Percentiles rank a stretch among this genome's conserved stretches.
Evolutionary conservation across 176 grass and related monocot species (phyloP).

Genomic region (Carex kokanica): DNA sequence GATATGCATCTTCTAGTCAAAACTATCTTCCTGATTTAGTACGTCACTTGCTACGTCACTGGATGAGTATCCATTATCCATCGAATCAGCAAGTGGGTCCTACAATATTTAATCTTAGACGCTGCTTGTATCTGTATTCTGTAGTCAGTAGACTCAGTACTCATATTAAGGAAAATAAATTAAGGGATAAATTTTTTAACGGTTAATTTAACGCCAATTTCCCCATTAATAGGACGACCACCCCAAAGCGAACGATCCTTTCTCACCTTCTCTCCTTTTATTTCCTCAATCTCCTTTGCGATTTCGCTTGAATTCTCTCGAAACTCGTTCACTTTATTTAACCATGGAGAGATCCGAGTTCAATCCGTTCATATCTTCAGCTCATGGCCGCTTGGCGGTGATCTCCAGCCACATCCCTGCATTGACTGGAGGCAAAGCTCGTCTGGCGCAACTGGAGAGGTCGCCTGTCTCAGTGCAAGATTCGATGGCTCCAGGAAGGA

Average conservation of each 20-base stretch:
- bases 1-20: not conserved
- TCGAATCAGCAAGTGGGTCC: too few species aligned
- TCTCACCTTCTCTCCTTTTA: not conserved
- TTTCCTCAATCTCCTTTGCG: not conserved
- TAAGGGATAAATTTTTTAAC: too few species aligned
- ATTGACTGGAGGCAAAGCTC: not conserved
- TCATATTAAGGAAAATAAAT: not conserved
- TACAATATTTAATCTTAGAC: conserved; percentile 18
- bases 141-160: not conserved
- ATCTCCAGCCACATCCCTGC: conserved; percentile 48
- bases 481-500: conserved; percentile 11
- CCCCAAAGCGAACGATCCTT: not conserved
- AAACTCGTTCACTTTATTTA: not conserved
- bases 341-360: conserved; percentile 46
- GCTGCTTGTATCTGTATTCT: not conserved
- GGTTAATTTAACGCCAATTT: too few species aligned
- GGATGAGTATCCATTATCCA: not conserved
- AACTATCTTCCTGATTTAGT: not conserved
- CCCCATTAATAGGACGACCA: not conserved
- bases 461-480: conserved; percentile 33
- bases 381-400: conserved; percentile 45
- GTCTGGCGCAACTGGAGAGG: conserved; percentile 38
- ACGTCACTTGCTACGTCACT: conserved; percentile 18
- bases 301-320: not conserved
- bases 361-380: conserved; percentile 10